phyloP scores from a whole-genome alignment of 257 asterid species.

The Anisodus tanguticus region DNA sequence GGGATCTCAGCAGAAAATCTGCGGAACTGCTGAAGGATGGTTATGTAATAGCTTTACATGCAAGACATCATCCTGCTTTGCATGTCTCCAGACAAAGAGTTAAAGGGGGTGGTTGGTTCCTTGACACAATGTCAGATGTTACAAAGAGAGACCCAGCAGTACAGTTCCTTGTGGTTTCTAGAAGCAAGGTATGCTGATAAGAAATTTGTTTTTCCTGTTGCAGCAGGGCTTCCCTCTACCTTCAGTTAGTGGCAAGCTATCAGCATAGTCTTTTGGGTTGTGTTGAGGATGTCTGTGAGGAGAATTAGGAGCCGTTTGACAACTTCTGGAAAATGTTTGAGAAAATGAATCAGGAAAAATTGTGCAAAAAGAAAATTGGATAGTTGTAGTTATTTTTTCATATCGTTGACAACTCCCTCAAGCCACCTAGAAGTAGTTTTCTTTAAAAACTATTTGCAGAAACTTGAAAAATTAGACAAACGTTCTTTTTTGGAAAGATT shows the following conservation, averaged over 20 bases:
- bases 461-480: not conserved
- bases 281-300: conserved; percentile 20
- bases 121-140: conserved; percentile 79
- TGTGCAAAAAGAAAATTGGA: not conserved
- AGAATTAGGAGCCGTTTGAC: not conserved
- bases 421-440: not conserved
- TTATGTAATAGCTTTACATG: conserved; percentile 74
- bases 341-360: not conserved
- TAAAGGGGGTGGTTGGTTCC: conserved; percentile 98
- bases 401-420: not conserved
- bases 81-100: conserved; percentile 93
- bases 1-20: conserved; percentile 56
- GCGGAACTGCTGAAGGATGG: conserved; percentile 88
- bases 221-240: not conserved
- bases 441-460: not conserved
- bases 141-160: conserved; percentile 98
- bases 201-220: not conserved
- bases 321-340: conserved; percentile 8
- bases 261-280: conserved; percentile 12
- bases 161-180: conserved; percentile 86
- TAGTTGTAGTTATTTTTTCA: not conserved
- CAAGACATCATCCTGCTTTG: conserved; percentile 75
- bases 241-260: conserved; percentile 1
- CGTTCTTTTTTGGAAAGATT: not conserved
- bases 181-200: conserved; percentile 73